Evolutionary conservation across 2,329 filamentous ascomycete genomes (phyloP).

Genomic region (Sporothrix globosa): DNA sequence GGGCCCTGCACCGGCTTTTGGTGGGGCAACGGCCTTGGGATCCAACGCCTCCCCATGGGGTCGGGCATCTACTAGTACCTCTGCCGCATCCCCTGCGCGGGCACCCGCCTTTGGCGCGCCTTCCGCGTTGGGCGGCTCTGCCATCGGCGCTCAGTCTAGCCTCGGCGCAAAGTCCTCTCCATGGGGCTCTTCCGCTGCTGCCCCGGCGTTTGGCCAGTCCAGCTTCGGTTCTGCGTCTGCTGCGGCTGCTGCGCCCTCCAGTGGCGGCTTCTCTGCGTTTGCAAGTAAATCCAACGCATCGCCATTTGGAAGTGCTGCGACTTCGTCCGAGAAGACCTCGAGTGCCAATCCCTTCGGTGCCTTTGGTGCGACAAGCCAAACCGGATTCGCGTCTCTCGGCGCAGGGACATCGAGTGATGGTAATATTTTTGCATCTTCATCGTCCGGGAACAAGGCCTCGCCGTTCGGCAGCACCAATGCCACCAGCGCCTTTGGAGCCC

Average conservation of each 20-base stretch:
- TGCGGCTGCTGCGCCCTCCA: constrained; percentile 38
- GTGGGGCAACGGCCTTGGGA: constrained; percentile 49
- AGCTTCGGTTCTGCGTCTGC: constrained; percentile 50
- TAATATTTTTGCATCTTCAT: constrained; percentile 47
- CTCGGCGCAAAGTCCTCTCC: constrained; percentile 42
- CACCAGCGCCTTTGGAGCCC: constrained; percentile 34
- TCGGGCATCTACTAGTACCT: constrained; percentile 37
- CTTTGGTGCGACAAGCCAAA: constrained; percentile 33
- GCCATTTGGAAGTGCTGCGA: constrained; percentile 39
- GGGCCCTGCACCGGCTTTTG: constrained; percentile 29
- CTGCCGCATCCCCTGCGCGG: constrained; percentile 40
- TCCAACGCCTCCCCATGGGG: constrained; percentile 57
- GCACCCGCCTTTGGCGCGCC: constrained; percentile 56
- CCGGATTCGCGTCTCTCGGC: constrained; percentile 58
- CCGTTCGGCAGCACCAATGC: constrained; percentile 36
- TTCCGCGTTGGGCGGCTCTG: constrained; percentile 32
- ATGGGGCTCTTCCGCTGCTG: constrained; percentile 40
- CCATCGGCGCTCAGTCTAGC: constrained; percentile 47
- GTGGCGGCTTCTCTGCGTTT: constrained; percentile 38
- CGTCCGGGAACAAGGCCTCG: constrained; percentile 43
- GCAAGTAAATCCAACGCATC: constrained; percentile 34
- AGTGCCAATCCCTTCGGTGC: constrained; percentile 37
- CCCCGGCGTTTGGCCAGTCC: constrained; percentile 59
- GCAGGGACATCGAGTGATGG: constrained; percentile 42
- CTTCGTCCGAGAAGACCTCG: constrained; percentile 33